Conservation (phyloP, 768 basidiomycete genomes). For the Sutorius australiensis region DNA sequence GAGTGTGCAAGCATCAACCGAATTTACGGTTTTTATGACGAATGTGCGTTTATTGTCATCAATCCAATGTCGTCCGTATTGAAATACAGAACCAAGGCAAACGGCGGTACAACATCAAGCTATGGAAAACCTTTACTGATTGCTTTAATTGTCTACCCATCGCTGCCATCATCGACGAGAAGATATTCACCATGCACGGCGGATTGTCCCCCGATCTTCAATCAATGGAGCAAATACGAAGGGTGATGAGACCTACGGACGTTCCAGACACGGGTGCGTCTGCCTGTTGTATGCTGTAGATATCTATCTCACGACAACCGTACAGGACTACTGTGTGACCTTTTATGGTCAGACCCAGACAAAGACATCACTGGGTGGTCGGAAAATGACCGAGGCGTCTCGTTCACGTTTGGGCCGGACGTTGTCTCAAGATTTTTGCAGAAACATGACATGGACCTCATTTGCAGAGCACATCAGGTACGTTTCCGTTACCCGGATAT, state of each 20-base stretch:
- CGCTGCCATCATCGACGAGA: constrained; percentile 99
- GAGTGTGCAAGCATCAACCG: constrained; percentile 99
- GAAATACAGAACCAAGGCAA: constrained; percentile 62
- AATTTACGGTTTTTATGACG: constrained; percentile 99
- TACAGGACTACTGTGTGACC: constrained; percentile 87
- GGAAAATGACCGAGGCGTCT: constrained; percentile 98
- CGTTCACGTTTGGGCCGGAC: constrained; percentile 98
- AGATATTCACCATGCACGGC: constrained; percentile 99
- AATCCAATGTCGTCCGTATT: neutral
- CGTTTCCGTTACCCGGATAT: constrained; percentile 25
- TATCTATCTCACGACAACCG: constrained; percentile 6
- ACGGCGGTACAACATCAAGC: constrained; percentile 99
- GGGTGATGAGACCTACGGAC: constrained; percentile 98
- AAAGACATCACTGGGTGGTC: constrained; percentile 99
- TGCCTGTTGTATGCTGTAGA: neutral
- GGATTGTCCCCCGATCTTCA: constrained; percentile 96
- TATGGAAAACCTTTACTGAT: constrained; percentile 99
- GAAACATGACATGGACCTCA: constrained; percentile 99
- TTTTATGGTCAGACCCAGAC: constrained; percentile 99
- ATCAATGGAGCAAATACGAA: constrained; percentile 99
- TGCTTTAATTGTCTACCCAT: constrained; percentile 99
- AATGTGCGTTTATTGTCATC: constrained; percentile 62
- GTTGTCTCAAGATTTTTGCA: constrained; percentile 97
- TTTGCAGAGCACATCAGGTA: constrained; percentile 97
- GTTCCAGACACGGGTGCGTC: constrained; percentile 92